Conservation (phyloP, 768 basidiomycete species). For the Lactarius sp. region DNA sequence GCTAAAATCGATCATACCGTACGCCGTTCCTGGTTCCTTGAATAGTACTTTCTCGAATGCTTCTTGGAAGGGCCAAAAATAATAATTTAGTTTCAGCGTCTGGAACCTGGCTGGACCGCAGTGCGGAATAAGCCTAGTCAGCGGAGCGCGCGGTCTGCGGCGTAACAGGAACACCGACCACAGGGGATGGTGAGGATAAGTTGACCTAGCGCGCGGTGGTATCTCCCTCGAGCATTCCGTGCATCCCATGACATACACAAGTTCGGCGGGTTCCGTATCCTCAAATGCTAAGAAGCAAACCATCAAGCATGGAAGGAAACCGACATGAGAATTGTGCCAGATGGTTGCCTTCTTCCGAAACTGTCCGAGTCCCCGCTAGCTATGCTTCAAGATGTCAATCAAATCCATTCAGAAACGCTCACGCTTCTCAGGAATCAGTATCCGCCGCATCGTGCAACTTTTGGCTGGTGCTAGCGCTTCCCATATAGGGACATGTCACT, state of each 20-base stretch:
- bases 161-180: background rate
- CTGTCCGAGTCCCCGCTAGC: background rate
- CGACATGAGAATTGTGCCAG: background rate
- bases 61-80: background rate
- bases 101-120: constrained; percentile 4
- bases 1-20: background rate
- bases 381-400: constrained; percentile 12
- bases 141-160: background rate
- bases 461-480: background rate
- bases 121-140: background rate
- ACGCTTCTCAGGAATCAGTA: background rate
- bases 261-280: constrained; percentile 1
- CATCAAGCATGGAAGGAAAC: background rate
- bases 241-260: constrained; percentile 5
- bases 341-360: background rate
- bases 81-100: background rate
- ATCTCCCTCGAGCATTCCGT: background rate
- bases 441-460: background rate
- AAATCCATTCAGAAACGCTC: background rate
- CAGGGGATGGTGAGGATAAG: background rate
- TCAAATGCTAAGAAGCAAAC: background rate
- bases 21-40: constrained; percentile 12
- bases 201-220: background rate
- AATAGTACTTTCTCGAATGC: background rate
- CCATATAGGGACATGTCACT: background rate